A percentile compares a stretch with the other conserved stretches of the same genome.
Conservation (phyloP, 2,329 filamentous ascomycete species). For the Aureobasidium lini region DNA sequence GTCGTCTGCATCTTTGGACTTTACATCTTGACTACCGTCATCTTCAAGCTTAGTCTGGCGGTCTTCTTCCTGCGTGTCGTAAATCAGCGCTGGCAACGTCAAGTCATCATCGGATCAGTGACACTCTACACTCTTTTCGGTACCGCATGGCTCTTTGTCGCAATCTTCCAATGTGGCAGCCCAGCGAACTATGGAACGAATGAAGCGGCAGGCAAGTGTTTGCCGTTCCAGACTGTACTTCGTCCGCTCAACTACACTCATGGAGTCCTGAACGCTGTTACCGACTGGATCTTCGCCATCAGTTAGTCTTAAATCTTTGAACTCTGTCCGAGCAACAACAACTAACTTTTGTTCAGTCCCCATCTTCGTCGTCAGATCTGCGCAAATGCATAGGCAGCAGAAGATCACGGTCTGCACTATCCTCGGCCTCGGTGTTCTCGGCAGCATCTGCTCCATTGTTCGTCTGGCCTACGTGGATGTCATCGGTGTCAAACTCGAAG, state of each 20-base stretch:
- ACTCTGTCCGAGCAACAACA: background rate
- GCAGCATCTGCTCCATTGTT: constrained; percentile 22
- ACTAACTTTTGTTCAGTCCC: constrained; percentile 23
- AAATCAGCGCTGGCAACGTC: constrained; percentile 30
- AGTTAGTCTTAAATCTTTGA: constrained; percentile 3
- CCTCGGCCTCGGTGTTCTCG: constrained; percentile 30
- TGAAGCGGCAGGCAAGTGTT: constrained; percentile 17
- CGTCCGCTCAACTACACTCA: constrained; percentile 11
- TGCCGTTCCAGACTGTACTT: constrained; percentile 16
- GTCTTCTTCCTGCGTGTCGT: constrained; percentile 41
- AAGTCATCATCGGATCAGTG: constrained; percentile 23
- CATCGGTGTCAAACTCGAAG: constrained; percentile 15
- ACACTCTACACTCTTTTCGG: constrained; percentile 25
- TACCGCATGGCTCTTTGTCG: constrained; percentile 27
- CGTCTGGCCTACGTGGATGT: constrained; percentile 22
- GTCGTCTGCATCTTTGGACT: constrained; percentile 29
- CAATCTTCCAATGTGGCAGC: constrained; percentile 28
- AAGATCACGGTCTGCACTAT: constrained; percentile 35
- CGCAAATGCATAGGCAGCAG: constrained; percentile 33
- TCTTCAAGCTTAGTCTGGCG: constrained; percentile 39
- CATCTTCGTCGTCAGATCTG: constrained; percentile 32
- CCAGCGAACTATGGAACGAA: constrained; percentile 20
- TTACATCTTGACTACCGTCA: constrained; percentile 35
- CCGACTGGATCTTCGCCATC: constrained; percentile 30
- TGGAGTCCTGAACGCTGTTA: constrained; percentile 32